Evolutionary conservation across 2,329 filamentous ascomycete genomes (phyloP).

Genomic region (Cercospora sp.): DNA sequence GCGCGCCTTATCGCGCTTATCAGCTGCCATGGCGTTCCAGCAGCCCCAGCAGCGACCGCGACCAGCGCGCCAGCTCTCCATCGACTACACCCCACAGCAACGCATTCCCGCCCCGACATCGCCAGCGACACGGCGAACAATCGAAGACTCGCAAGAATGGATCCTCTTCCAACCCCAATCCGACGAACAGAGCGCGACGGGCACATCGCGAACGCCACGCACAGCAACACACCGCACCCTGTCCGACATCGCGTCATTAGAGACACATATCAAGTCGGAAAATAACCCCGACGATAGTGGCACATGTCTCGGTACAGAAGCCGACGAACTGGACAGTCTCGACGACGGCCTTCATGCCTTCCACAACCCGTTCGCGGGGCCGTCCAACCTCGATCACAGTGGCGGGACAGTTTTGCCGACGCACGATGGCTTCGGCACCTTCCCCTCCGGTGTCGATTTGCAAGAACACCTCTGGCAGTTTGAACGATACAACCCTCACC

Average conservation of each 20-base stretch:
- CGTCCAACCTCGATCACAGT: constrained; percentile 56
- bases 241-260: constrained; percentile 78
- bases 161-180: constrained; percentile 76
- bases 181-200: constrained; percentile 66
- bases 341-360: constrained; percentile 92
- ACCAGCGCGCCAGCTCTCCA: constrained; percentile 23
- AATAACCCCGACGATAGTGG: constrained; percentile 46
- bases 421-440: constrained; percentile 89
- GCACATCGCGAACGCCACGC: constrained; percentile 65
- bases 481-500: constrained; percentile 76
- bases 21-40: constrained; percentile 29
- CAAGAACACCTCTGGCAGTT: constrained; percentile 89
- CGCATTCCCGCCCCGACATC: constrained; percentile 31
- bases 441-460: constrained; percentile 58
- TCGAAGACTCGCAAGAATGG: constrained; percentile 87
- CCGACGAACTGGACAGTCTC: constrained; percentile 72
- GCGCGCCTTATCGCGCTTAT: constrained; percentile 19
- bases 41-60: constrained; percentile 28
- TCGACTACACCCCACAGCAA: constrained; percentile 19
- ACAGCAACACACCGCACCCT: constrained; percentile 64
- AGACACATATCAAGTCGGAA: constrained; percentile 64
- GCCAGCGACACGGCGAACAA: constrained; percentile 46
- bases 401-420: constrained; percentile 74
- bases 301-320: constrained; percentile 46
- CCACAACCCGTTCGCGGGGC: constrained; percentile 57